Percentiles rank a stretch among this genome's conserved stretches.
Conservation (phyloP, 2,329 filamentous ascomycete species). For the Scedosporium aurantiacum region DNA sequence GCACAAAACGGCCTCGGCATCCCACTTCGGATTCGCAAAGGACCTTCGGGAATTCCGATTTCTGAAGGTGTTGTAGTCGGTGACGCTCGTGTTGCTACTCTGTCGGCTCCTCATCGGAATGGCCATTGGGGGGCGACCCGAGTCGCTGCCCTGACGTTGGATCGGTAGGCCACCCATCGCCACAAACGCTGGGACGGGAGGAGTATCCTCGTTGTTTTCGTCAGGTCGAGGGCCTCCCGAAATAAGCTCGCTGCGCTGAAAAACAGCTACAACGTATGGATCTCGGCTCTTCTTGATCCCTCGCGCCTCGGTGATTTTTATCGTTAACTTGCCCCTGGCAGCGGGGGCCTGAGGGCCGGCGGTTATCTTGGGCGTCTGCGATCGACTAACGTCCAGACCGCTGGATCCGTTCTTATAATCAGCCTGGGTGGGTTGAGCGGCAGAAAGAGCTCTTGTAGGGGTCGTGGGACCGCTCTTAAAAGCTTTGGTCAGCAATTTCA, state of each 20-base stretch:
- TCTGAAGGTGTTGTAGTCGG: slow-evolving; percentile 50
- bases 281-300: slow-evolving; percentile 73
- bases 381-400: slow-evolving; percentile 35
- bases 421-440: slow-evolving; percentile 40
- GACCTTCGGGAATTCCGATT: slow-evolving; percentile 46
- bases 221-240: slow-evolving; percentile 67
- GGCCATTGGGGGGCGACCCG: slow-evolving; percentile 71
- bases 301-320: slow-evolving; percentile 79
- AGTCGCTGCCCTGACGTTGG: slow-evolving; percentile 66
- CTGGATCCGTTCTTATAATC: slow-evolving; percentile 27
- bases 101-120: slow-evolving; percentile 96
- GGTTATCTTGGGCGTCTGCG: slow-evolving; percentile 39
- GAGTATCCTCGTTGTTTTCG: slow-evolving; percentile 47
- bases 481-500: slow-evolving; percentile 83
- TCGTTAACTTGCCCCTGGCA: slow-evolving; percentile 76
- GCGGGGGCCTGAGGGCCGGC: slow-evolving; percentile 53
- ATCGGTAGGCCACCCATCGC: slow-evolving; percentile 46
- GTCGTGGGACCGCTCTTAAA: slow-evolving; percentile 88
- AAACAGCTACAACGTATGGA: slow-evolving; percentile 92
- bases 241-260: slow-evolving; percentile 93
- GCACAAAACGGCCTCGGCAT: slow-evolving; percentile 91
- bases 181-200: slow-evolving; percentile 29
- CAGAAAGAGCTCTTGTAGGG: slow-evolving; percentile 76
- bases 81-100: slow-evolving; percentile 84
- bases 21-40: slow-evolving; percentile 84